A percentile compares a stretch with the other conserved stretches of the same genome.
phyloP scores from a whole-genome alignment of 164 flowering plant species.

The Protea cynaroides region DNA sequence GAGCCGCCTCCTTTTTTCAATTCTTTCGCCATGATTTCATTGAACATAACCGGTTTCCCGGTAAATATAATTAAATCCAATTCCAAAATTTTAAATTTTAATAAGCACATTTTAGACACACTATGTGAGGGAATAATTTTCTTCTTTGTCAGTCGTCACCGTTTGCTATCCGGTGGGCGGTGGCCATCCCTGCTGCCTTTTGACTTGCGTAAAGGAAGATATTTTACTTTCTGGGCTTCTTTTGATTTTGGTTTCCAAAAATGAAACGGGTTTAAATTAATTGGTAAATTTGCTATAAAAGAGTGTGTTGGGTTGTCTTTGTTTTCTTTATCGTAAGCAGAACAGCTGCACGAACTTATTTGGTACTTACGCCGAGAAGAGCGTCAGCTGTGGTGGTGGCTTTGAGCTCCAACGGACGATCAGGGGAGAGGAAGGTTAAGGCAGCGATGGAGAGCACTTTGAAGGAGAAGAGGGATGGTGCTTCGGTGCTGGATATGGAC shows the following conservation, averaged over 20 bases:
- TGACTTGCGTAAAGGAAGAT: not conserved
- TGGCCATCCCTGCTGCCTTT: not conserved
- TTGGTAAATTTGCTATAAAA: not conserved
- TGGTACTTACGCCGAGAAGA: conserved; percentile 21
- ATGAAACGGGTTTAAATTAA: not conserved
- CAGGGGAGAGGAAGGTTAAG: conserved; percentile 11
- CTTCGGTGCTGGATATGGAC: conserved; percentile 32
- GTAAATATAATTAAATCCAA: conserved; percentile 25
- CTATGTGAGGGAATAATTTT: not conserved
- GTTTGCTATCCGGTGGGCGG: not conserved
- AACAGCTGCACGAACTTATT: conserved; percentile 6
- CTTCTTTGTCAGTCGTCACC: not conserved
- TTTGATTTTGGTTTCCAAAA: too few relatives aligned
- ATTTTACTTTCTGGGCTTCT: not conserved
- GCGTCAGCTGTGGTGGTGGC: conserved; percentile 20
- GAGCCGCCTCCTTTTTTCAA: not conserved
- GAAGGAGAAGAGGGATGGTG: conserved; percentile 25
- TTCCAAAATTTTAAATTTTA: conserved; percentile 4
- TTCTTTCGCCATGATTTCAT: conserved; percentile 34
- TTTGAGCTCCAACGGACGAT: not conserved
- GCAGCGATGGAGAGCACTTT: conserved; percentile 36
- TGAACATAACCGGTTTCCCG: conserved; percentile 30
- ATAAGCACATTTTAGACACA: not conserved
- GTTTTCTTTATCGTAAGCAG: conserved; percentile 16
- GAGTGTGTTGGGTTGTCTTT: not conserved